Base-by-base conservation (phyloP, 1,284 basidiomycete genomes). In the Malassezia slooffiae region DNA sequence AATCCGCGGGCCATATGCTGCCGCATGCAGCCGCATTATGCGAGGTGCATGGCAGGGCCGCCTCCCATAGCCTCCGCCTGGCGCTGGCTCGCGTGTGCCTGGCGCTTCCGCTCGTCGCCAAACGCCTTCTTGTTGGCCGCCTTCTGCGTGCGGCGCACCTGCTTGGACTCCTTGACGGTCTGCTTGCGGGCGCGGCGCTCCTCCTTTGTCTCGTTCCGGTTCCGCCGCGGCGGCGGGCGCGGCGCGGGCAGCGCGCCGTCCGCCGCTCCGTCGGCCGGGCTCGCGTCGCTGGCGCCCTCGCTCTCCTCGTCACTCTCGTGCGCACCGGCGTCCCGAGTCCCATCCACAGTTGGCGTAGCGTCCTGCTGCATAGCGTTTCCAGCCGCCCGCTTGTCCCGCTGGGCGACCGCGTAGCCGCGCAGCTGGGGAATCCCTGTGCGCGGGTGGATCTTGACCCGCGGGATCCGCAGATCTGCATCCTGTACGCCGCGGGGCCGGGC, bases 131-230 rank as follows among this genome's bases (percentile, higher is more conserved):
- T 63, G 10, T 50, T 59, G 29, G 55, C 50, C 17, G 54, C 39
- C 47, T 61, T 65, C 8, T 53, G 44, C 16, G 52, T 39, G 23
- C 60, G 55, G 13, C 62, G 48, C 20, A 43, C 42, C 52, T 61
- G 55, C 40, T 66, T 66, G 40, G 46, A 47, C 19, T 76, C 77
- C 71, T 95, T 97, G 27, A 88, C 79, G 1, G 80, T 81, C n/a
- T 79, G 75, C 70, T 97, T 99, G 16, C 93, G 79, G 0, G 80
- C 79, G 61, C 81, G 87, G 71, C 86, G 87, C 34, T 85, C 87
- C 56, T 89, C 88, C 44, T 79, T 79, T 3, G 80, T 77, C 72
- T 99, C 93, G 52, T 60, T 60, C 8, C 54, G 39, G 31, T 58
- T 50, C 3, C 60, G 51, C 34, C 52, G 55, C 15, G 45, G 27